A percentile compares a stretch with the other conserved stretches of the same genome.
phyloP scores from a whole-genome alignment of 2,329 filamentous ascomycete species.

The Calonectria hongkongensis region DNA sequence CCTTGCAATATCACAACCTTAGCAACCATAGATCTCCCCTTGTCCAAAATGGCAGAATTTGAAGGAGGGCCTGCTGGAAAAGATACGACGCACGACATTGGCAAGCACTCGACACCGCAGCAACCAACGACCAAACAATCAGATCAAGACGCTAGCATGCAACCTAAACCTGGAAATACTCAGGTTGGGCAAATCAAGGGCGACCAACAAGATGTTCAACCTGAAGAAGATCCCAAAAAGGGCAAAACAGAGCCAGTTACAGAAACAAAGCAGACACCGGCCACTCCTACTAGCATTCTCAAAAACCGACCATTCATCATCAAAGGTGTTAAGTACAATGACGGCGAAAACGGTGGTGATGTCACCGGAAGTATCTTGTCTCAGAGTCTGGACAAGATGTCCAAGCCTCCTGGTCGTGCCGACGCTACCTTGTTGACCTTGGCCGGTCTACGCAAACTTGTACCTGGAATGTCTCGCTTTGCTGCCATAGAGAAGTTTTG shows the following conservation, averaged over 20 bases:
- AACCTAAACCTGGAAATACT: neutral
- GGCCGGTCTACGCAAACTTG: slow-evolving; percentile 1
- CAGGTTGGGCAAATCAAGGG: neutral
- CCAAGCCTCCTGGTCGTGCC: neutral
- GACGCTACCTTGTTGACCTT: neutral
- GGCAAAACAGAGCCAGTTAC: neutral
- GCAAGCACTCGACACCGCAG: too few relatives aligned
- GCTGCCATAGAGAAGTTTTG: neutral
- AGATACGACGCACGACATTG: neutral
- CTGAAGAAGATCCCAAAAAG: neutral
- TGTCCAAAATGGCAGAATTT: neutral
- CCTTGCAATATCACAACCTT: neutral
- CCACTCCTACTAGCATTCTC: neutral
- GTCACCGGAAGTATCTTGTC: neutral
- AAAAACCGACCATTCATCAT: neutral
- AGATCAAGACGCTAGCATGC: neutral
- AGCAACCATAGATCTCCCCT: neutral
- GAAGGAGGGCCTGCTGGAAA: neutral
- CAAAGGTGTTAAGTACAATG: neutral
- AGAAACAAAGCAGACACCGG: neutral
- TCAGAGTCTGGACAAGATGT: neutral
- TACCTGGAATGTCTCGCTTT: neutral
- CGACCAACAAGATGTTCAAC: neutral
- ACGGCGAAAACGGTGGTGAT: neutral
- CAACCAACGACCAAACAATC: neutral